Base-by-base conservation (phyloP, 176 grass and related monocot genomes). In the Rhynchospora breviuscula region DNA sequence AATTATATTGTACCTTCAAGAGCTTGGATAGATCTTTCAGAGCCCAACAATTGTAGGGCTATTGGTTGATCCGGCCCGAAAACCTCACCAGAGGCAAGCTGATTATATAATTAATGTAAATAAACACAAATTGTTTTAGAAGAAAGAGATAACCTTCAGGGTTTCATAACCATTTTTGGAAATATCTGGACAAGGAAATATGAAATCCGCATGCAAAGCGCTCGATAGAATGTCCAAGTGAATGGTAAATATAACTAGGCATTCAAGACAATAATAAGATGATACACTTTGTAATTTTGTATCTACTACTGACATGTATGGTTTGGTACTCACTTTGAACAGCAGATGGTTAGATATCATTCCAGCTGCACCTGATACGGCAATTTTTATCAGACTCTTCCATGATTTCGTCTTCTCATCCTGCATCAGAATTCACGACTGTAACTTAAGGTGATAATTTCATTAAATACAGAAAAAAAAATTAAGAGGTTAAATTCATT, bases 341-440 rank as follows among this genome's bases (percentile, higher is more conserved):
- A 95, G 92, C 9, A 98, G 85, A 89, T 98, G 95, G 49, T 98
- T 98, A 43, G 91, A 91, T 88, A 95, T 98, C 95, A 93, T 98
- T 67, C 95, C 95, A 33, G 95, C 92, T 2, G 93, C 95, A 78
- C 95, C 93, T 52, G 95, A 98, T 23, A 98, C 89, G 22, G 93
- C 89, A 86, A 98, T 69, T 53, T 86, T 98, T 51, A 95, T 90
- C 63, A 98, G 64, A 71, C 86, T 95, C 86, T 98, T 98, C 95
- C 95, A 98, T 25, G 91, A 89, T 64, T 89, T 95, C 15, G 92
- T 93, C 82, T 93, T 91, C 0, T 95, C 91, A 59, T 87, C 81
- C 94, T 97, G 80, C 0, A 61, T 59, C 73, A 72, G 71, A 79
- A 75, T 67, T 56, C 60, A 89, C 19, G 12, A 60, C 21, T 15